These are phyloP conservation scores for Jamesozyma spencerorum DNA, from an alignment of 805 yeast species.

Conservation along the genomic window DNA sequence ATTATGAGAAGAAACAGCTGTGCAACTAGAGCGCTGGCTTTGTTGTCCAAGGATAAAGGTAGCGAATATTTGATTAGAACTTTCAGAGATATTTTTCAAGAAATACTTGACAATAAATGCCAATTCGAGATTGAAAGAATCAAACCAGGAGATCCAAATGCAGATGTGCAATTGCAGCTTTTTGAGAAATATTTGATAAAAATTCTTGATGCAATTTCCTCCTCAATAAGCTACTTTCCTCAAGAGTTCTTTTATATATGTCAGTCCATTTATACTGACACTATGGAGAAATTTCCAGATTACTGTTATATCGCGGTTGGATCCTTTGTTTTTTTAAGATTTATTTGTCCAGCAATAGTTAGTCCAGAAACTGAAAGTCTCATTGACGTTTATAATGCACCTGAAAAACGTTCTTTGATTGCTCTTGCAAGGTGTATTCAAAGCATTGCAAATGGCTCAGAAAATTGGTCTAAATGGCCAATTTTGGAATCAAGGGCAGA, in stretches of 20 bases:
- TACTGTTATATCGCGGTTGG: conserved; percentile 69
- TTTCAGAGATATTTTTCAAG: conserved; percentile 48
- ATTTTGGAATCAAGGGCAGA: conserved; percentile 35
- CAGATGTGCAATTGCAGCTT: conserved; percentile 33
- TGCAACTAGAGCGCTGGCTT: conserved; percentile 66
- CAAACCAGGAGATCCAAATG: conserved; percentile 31
- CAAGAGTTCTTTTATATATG: conserved; percentile 64
- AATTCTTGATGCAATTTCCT: conserved; percentile 50
- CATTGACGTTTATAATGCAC: conserved; percentile 32
- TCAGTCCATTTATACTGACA: conserved; percentile 48
- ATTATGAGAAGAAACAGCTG: conserved; percentile 74
- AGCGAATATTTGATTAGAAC: conserved; percentile 44
- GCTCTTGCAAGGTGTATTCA: conserved; percentile 78
- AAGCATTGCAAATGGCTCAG: conserved; percentile 75
- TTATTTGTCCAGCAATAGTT: conserved; percentile 82
- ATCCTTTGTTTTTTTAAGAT: conserved; percentile 72
- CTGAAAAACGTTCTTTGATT: conserved; percentile 56
- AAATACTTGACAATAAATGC: conserved; percentile 41
- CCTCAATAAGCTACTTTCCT: conserved; percentile 54
- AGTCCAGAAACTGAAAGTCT: conserved; percentile 57
- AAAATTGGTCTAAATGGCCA: conserved; percentile 57
- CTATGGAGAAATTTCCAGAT: conserved; percentile 54
- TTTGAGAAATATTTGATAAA: conserved; percentile 50
- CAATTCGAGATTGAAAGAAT: conserved; percentile 58
- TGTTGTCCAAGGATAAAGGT: conserved; percentile 64